phyloP scores from a whole-genome alignment of 805 yeast species.

The Cyberlindnera xishuangbannaensis region DNA sequence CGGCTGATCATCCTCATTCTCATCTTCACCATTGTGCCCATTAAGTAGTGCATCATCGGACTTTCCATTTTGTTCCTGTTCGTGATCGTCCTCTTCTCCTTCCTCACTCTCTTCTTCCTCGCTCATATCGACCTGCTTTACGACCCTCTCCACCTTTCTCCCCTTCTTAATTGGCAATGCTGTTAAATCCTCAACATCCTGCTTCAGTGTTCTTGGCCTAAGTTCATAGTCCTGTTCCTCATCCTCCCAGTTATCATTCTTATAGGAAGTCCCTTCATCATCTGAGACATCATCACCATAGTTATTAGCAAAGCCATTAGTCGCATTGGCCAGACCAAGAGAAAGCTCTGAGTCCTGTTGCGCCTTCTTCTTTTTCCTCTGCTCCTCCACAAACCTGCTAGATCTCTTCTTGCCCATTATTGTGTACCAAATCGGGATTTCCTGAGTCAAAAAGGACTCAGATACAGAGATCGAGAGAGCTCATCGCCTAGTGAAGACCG shows the following conservation, averaged over 20 bases:
- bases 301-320: slow-evolving; percentile 11
- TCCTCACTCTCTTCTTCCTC: slow-evolving; percentile 23
- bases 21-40: too few species aligned
- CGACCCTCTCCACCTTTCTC: slow-evolving; percentile 54
- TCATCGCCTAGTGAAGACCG: slow-evolving; percentile 2
- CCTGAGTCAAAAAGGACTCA: neutral
- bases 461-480: neutral
- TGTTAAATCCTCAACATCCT: slow-evolving; percentile 46
- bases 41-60: slow-evolving; percentile 22
- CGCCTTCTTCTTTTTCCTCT: slow-evolving; percentile 21
- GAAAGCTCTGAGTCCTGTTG: slow-evolving; percentile 21
- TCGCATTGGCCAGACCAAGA: slow-evolving; percentile 21
- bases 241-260: slow-evolving; percentile 53
- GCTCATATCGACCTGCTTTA: slow-evolving; percentile 16
- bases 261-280: slow-evolving; percentile 1
- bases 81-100: slow-evolving; percentile 14
- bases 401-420: slow-evolving; percentile 35
- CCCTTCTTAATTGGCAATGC: slow-evolving; percentile 77
- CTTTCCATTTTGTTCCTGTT: slow-evolving; percentile 23
- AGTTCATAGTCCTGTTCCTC: slow-evolving; percentile 77
- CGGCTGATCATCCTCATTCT: slow-evolving; percentile 27
- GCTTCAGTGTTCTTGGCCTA: slow-evolving; percentile 53
- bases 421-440: neutral
- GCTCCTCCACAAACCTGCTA: slow-evolving; percentile 30
- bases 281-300: slow-evolving; percentile 10